Evolutionary conservation across 2,329 filamentous ascomycete genomes (phyloP).

Genomic region (Dactylellina cionopaga): DNA sequence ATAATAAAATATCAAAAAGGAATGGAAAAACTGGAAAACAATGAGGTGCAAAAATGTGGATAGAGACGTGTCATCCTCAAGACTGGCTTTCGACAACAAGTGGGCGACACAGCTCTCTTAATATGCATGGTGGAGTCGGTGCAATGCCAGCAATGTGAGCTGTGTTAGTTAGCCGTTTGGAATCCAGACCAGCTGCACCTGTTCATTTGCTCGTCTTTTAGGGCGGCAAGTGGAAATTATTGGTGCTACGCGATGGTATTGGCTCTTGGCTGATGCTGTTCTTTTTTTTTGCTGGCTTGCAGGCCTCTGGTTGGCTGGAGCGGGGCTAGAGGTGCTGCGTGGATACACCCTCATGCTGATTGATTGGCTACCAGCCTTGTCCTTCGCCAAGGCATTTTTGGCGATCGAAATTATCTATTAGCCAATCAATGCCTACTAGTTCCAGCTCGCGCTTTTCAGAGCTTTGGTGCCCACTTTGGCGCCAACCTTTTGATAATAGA

Average conservation of each 20-base stretch:
- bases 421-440: conserved; percentile 27
- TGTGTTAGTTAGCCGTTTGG: too few species aligned
- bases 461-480: conserved; percentile 20
- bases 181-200: conserved; percentile 3
- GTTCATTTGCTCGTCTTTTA: conserved; percentile 10
- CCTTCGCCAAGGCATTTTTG: neutral
- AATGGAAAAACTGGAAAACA: conserved; percentile 32
- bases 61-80: conserved; percentile 38
- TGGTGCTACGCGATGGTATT: conserved; percentile 5
- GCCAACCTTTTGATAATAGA: too few species aligned
- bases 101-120: conserved; percentile 48
- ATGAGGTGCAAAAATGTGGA: conserved; percentile 15
- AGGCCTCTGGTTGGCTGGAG: conserved; percentile 18
- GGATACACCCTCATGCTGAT: neutral
- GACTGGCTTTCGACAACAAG: conserved; percentile 22
- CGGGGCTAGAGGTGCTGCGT: neutral
- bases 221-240: conserved; percentile 48
- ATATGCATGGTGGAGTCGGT: conserved; percentile 28
- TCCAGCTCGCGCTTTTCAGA: conserved; percentile 26
- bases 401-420: neutral
- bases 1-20: conserved; percentile 37
- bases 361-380: conserved; percentile 16
- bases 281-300: neutral
- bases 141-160: conserved; percentile 46
- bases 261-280: neutral